Conservation (phyloP, 257 asterid species). For the Solanum sitiens region DNA sequence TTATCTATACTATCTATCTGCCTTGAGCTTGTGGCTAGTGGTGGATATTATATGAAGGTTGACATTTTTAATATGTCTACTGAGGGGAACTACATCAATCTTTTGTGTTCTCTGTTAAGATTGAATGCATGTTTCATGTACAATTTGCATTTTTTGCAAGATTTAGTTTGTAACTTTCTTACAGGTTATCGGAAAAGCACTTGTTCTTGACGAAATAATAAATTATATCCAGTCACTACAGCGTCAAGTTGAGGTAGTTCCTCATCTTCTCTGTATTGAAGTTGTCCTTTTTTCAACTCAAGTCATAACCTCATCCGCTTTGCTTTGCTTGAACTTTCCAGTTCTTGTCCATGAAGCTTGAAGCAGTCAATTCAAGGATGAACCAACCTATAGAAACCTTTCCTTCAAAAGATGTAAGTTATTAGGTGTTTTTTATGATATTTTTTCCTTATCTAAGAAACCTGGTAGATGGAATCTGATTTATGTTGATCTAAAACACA, state of each 20-base stretch:
- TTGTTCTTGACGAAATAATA: slow-evolving; percentile 87
- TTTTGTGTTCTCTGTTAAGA: not conserved
- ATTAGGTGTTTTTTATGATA: not conserved
- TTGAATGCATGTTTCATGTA: not conserved
- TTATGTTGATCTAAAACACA: not conserved
- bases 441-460: not conserved
- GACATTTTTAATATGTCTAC: not conserved
- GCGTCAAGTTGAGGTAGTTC: slow-evolving; percentile 78
- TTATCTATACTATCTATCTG: not conserved
- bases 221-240: slow-evolving; percentile 85
- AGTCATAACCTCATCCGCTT: not conserved
- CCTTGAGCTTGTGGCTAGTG: not conserved
- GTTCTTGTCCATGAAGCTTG: slow-evolving; percentile 98
- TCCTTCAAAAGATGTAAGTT: slow-evolving; percentile 69
- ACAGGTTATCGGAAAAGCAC: slow-evolving; percentile 89
- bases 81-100: not conserved
- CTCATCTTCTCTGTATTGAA: not conserved
- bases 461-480: not conserved
- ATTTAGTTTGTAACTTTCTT: not conserved
- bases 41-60: not conserved
- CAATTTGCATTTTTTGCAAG: not conserved
- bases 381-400: slow-evolving; percentile 45
- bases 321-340: slow-evolving; percentile 13
- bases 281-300: not conserved
- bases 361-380: slow-evolving; percentile 73